Conservation (phyloP, 1,284 basidiomycete genomes). For the Sporisorium reilianum region DNA sequence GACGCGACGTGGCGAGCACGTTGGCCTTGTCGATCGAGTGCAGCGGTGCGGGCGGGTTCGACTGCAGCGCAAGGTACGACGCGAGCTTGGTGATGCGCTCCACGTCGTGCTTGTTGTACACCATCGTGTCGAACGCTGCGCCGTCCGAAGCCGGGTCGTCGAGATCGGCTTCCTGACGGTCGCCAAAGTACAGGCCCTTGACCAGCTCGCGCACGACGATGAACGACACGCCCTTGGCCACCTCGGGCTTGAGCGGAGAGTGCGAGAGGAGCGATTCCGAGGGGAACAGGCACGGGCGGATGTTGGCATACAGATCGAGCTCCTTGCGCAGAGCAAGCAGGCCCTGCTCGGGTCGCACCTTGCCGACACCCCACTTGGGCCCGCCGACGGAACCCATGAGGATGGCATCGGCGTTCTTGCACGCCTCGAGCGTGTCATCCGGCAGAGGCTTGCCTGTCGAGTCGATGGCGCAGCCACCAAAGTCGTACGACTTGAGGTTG, state of each 20-base stretch:
- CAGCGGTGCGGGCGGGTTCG: conserved; percentile 85
- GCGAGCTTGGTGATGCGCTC: conserved; percentile 95
- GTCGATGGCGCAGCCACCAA: conserved; percentile 96
- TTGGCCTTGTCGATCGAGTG: conserved; percentile 99
- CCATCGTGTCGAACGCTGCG: conserved; percentile 74
- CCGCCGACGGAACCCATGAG: conserved; percentile 83
- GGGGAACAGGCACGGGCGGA: conserved; percentile 94
- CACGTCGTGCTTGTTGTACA: conserved; percentile 91
- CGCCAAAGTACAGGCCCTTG: conserved; percentile 80
- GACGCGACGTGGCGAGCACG: conserved; percentile 91
- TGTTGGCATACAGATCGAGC: conserved; percentile 96
- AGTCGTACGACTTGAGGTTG: conserved; percentile 77
- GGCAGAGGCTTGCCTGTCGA: conserved; percentile 85
- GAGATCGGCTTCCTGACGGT: conserved; percentile 82
- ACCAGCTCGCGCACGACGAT: conserved; percentile 92
- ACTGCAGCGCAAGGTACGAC: conserved; percentile 86
- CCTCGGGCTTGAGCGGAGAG: conserved; percentile 90
- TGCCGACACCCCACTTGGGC: conserved; percentile 94
- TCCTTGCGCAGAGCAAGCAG: conserved; percentile 91
- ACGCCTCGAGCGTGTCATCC: conserved; percentile 79
- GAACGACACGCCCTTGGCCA: conserved; percentile 88
- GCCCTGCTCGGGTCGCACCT: conserved; percentile 94
- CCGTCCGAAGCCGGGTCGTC: conserved; percentile 61
- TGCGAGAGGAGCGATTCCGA: conserved; percentile 87
- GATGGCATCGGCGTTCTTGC: conserved; percentile 67